Base-by-base conservation (phyloP, 306 rosid genomes). In the Boehmeria nivea region DNA sequence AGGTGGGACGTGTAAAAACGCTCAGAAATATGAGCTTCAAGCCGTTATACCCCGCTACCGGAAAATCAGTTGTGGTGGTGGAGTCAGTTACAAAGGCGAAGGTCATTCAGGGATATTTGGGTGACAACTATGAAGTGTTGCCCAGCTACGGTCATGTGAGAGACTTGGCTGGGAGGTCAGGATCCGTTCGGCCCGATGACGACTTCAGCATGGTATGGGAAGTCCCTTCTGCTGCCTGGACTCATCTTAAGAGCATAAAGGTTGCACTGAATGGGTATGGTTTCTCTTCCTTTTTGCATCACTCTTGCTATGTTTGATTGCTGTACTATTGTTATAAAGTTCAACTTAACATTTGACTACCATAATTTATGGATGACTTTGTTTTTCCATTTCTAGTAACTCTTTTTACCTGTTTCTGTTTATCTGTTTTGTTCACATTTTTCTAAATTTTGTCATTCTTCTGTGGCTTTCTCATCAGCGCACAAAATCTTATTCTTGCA, bases 131-230 rank as follows among this genome's bases (percentile, higher is more conserved):
- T 66, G 96, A 84, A 70, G 99, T 91, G 57, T 68, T 91, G 83
- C 96, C 99, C 43, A 87, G 99, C 76, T 83, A 87, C 76, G 99
- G 99, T 61, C 99, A 91, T 65, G 86, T 91, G 55, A 85, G 99
- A 65, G 99, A 91, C 80, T 82, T 91, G 87, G 99, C 96, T 60
- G 89, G 89, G 25, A 84, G 95, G 78, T 87, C 96, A 42, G 99
- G 99, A 61, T 91, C 99, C 19, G 99, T 91, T 68, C 73, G 96
- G 48, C 99, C 99, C 11, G 95, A 91, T 57, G 95, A 91, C 45
- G 95, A 91, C 75, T 91, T 91, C 68, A 87, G 95, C 52, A 84
- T 91, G 96, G 93, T 91, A 65, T 91, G 99, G 99, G 99, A 91
- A 79, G 99, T 91, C 76, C 99, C 99, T 1, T 67, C 99, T 34